Evolutionary conservation across 2,329 filamentous ascomycete genomes (phyloP).

Genomic region (Fusarium ramigenum): DNA sequence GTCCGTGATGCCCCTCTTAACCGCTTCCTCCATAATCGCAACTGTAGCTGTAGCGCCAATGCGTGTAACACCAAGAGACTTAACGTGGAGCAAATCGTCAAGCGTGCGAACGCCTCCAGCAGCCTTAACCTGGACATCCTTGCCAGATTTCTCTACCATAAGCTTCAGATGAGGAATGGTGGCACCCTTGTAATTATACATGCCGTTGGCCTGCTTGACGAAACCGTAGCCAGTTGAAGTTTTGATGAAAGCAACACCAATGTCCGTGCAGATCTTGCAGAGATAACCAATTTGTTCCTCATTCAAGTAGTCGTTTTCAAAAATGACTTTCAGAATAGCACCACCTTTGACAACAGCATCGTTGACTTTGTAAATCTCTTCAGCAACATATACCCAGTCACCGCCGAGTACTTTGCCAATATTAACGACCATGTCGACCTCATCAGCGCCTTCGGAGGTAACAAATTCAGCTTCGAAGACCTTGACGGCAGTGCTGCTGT

Average conservation of each 20-base stretch:
- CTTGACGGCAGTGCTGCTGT: slow-evolving; percentile 63
- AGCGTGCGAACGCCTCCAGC: slow-evolving; percentile 66
- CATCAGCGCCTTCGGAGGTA: slow-evolving; percentile 57
- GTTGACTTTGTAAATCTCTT: slow-evolving; percentile 63
- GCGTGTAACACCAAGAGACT: slow-evolving; percentile 62
- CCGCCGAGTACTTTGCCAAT: slow-evolving; percentile 65
- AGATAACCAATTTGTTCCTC: slow-evolving; percentile 60
- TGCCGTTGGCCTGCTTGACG: slow-evolving; percentile 61
- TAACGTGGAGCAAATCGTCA: slow-evolving; percentile 64
- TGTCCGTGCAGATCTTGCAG: slow-evolving; percentile 62
- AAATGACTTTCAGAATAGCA: slow-evolving; percentile 67
- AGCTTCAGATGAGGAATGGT: slow-evolving; percentile 61
- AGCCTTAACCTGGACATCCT: slow-evolving; percentile 61
- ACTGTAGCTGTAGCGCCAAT: slow-evolving; percentile 66
- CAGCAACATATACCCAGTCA: slow-evolving; percentile 65
- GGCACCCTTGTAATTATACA: slow-evolving; percentile 63
- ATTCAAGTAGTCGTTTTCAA: slow-evolving; percentile 67
- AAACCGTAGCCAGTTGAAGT: slow-evolving; percentile 70
- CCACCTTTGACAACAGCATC: slow-evolving; percentile 54
- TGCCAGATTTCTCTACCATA: slow-evolving; percentile 58
- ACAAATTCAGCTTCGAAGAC: slow-evolving; percentile 62
- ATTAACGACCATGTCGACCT: slow-evolving; percentile 71
- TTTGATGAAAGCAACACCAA: slow-evolving; percentile 66
- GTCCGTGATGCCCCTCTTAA: slow-evolving; percentile 56
- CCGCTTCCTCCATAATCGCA: slow-evolving; percentile 64